Conservation (phyloP, 768 basidiomycete species). For the Lactarius quietus region DNA sequence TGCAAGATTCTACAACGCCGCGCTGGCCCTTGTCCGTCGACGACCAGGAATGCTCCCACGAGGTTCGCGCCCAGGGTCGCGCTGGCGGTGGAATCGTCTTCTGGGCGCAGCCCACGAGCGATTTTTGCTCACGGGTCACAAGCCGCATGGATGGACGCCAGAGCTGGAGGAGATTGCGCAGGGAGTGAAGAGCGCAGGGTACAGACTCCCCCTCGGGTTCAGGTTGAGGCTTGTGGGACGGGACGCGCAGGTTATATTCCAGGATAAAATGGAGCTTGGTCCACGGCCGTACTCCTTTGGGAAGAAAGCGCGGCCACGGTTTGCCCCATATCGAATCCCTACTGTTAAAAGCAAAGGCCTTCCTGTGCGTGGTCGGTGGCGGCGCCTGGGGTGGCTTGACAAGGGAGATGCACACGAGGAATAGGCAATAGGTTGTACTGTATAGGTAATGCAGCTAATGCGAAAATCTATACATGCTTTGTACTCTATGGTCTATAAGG, state of each 20-base stretch:
- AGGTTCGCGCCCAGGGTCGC: slow-evolving; percentile 25
- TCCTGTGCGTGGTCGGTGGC: slow-evolving; percentile 20
- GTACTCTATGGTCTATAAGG: neutral
- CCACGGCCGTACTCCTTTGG: slow-evolving; percentile 9
- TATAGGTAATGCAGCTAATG: neutral
- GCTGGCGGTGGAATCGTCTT: slow-evolving; percentile 32
- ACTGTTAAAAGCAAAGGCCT: slow-evolving; percentile 28
- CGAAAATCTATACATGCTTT: neutral
- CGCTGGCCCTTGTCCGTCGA: slow-evolving; percentile 40
- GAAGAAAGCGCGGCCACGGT: neutral
- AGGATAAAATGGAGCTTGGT: neutral
- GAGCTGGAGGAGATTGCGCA: slow-evolving; percentile 18
- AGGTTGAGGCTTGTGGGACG: slow-evolving; percentile 17
- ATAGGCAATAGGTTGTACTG: neutral
- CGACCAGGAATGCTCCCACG: slow-evolving; percentile 23
- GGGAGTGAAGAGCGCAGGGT: slow-evolving; percentile 14
- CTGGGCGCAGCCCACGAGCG: slow-evolving; percentile 28
- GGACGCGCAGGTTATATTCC: neutral
- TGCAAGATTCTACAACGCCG: slow-evolving; percentile 65
- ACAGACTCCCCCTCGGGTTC: slow-evolving; percentile 18
- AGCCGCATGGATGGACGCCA: slow-evolving; percentile 13
- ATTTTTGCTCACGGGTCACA: neutral
- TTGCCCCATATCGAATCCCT: slow-evolving; percentile 20
- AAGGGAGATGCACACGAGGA: neutral
- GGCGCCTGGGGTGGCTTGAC: neutral